Conservation (phyloP, 176 grass and related monocot genomes). For the Neostapfia colusana region DNA sequence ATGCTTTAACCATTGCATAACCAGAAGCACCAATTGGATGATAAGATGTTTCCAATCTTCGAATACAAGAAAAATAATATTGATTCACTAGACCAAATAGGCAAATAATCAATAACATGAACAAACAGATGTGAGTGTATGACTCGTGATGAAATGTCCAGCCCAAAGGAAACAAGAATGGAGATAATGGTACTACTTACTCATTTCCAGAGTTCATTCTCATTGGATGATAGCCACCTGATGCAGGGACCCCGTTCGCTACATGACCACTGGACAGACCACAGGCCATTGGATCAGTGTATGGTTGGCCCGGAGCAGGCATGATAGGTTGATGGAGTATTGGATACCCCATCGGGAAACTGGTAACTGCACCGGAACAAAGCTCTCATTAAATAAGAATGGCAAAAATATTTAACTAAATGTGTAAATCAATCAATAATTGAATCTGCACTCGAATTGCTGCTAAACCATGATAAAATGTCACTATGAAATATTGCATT, state of each 20-base stretch:
- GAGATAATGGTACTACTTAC: constrained; percentile 58
- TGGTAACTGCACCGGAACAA: constrained; percentile 81
- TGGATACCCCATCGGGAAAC: constrained; percentile 95
- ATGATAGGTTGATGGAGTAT: constrained; percentile 88
- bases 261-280: constrained; percentile 79
- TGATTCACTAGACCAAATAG: neutral
- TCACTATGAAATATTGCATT: constrained; percentile 4
- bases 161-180: constrained; percentile 5
- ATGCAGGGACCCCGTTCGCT: constrained; percentile 85
- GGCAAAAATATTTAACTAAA: constrained; percentile 15
- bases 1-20: constrained; percentile 17
- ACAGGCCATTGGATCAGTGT: constrained; percentile 66
- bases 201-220: constrained; percentile 85
- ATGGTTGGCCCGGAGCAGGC: constrained; percentile 63
- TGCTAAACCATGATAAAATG: constrained; percentile 8
- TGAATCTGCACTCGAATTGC: neutral
- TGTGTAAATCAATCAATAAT: constrained; percentile 15
- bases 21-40: constrained; percentile 19
- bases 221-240: constrained; percentile 79
- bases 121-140: constrained; percentile 14
- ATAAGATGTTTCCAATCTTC: constrained; percentile 14
- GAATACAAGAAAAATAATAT: neutral
- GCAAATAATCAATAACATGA: neutral
- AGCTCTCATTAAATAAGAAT: constrained; percentile 55
- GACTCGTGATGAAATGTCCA: neutral